Evolutionary conservation across 148 eudicot genomes (phyloP).

Genomic region (Rhododendron mucronatum): DNA sequence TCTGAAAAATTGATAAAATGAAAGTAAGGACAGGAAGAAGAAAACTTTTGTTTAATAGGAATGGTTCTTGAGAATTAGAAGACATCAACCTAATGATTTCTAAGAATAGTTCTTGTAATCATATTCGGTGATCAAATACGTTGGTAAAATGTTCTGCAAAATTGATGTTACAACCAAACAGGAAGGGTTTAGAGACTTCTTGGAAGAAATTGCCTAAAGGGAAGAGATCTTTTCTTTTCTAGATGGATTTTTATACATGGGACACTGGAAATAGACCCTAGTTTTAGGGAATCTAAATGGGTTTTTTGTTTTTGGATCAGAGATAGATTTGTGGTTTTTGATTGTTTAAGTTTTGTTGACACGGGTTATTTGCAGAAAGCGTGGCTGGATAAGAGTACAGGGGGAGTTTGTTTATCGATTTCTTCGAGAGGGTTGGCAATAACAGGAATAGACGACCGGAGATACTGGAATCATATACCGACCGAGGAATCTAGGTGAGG

Average conservation of each 20-base stretch:
- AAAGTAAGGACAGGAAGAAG: background rate
- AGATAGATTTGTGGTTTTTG: background rate
- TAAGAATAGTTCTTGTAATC: background rate
- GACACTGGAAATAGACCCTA: background rate
- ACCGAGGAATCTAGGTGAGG: conserved; percentile 39
- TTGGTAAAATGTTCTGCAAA: background rate
- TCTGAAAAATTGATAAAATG: background rate
- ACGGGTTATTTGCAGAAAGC: conserved; percentile 28
- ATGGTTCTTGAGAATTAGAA: background rate
- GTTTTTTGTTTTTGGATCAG: background rate
- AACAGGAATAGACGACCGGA: conserved; percentile 49
- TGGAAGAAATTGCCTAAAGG: background rate
- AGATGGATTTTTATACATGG: background rate
- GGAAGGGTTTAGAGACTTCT: background rate
- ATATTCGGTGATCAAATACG: background rate
- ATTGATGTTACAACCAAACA: background rate
- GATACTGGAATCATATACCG: conserved; percentile 43
- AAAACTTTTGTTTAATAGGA: background rate
- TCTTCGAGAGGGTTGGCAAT: conserved; percentile 37
- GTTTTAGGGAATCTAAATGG: background rate
- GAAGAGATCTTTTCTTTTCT: background rate
- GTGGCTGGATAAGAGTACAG: conserved; percentile 47
- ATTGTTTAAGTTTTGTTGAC: background rate
- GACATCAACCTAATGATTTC: background rate
- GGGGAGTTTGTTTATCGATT: conserved; percentile 35